These are phyloP conservation scores for Geotrichum restrictum DNA, from an alignment of 1,139 yeast genomes.

Conservation along the genomic window DNA sequence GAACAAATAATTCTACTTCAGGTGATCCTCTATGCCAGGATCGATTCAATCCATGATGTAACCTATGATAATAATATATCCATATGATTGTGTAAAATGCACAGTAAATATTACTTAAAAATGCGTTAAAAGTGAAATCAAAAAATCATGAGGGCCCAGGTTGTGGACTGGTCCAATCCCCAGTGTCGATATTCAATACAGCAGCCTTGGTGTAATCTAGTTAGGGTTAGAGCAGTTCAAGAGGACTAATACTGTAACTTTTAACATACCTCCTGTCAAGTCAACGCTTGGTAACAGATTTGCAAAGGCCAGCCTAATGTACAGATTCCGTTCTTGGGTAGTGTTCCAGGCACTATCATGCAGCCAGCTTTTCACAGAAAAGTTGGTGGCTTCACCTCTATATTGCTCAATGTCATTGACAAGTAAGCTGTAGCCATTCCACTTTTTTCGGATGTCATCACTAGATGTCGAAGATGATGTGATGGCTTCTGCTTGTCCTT, in stretches of 20 bases:
- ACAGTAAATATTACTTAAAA: too few species aligned
- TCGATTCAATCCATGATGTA: too few species aligned
- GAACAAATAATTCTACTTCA: too few species aligned
- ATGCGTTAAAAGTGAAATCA: too few species aligned
- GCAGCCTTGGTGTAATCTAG: slow-evolving; percentile 31
- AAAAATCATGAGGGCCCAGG: slow-evolving; percentile 25
- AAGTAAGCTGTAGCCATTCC: slow-evolving; percentile 56
- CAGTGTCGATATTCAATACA: slow-evolving; percentile 24
- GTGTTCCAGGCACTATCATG: slow-evolving; percentile 12
- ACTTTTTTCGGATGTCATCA: slow-evolving; percentile 17
- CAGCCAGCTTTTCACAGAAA: slow-evolving; percentile 32
- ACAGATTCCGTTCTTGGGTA: slow-evolving; percentile 21
- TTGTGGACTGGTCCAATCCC: slow-evolving; percentile 25
- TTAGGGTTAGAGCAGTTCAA: background rate
- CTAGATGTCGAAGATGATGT: background rate
- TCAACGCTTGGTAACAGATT: slow-evolving; percentile 19
- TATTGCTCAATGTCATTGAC: slow-evolving; percentile 77
- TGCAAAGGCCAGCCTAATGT: slow-evolving; percentile 33
- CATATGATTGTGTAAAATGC: too few species aligned
- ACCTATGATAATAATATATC: too few species aligned
- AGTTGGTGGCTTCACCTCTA: slow-evolving; percentile 45
- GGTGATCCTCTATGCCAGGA: too few species aligned
- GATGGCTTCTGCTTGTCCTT: slow-evolving; percentile 1
- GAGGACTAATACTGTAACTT: background rate
- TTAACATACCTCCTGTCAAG: slow-evolving; percentile 26